Percentiles rank a stretch among this genome's conserved stretches.
Conservation (phyloP, 306 rosid genomes). For the Vigna unguiculata region DNA sequence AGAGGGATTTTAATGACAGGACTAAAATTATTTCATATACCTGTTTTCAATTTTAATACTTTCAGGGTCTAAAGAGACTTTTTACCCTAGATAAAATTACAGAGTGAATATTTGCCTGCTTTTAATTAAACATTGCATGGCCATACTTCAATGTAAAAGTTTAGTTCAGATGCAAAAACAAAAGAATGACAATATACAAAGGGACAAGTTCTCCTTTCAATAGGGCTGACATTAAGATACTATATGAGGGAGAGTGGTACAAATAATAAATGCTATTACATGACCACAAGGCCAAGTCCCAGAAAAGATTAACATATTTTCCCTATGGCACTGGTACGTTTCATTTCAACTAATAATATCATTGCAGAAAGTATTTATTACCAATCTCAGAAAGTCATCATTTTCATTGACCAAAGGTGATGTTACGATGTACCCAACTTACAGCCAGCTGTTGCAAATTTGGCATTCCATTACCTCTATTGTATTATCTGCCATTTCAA, state of each 20-base stretch:
- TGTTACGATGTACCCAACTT: slow-evolving; percentile 84
- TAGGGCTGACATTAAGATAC: background rate
- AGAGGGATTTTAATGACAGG: too few relatives aligned
- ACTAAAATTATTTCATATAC: too few relatives aligned
- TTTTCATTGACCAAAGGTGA: slow-evolving; percentile 81
- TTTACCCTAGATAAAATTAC: background rate
- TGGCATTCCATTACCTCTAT: slow-evolving; percentile 21
- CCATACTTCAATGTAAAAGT: too few relatives aligned
- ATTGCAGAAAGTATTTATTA: slow-evolving; percentile 78
- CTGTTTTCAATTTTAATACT: too few relatives aligned
- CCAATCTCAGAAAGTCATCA: slow-evolving; percentile 73
- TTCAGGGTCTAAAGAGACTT: too few relatives aligned
- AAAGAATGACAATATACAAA: slow-evolving; percentile 4
- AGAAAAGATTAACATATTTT: slow-evolving; percentile 28
- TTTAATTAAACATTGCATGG: too few relatives aligned
- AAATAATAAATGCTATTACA: slow-evolving; percentile 4
- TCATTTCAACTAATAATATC: slow-evolving; percentile 84
- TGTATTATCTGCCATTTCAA: background rate
- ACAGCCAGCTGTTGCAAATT: slow-evolving; percentile 33
- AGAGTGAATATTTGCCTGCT: background rate
- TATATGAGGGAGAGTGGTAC: background rate
- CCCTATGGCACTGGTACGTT: slow-evolving; percentile 66
- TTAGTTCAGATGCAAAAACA: background rate
- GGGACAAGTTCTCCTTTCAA: background rate
- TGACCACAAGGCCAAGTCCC: slow-evolving; percentile 3